Evolutionary conservation across 2,329 filamentous ascomycete species (phyloP).

Genomic region (Colletotrichum phormii): DNA sequence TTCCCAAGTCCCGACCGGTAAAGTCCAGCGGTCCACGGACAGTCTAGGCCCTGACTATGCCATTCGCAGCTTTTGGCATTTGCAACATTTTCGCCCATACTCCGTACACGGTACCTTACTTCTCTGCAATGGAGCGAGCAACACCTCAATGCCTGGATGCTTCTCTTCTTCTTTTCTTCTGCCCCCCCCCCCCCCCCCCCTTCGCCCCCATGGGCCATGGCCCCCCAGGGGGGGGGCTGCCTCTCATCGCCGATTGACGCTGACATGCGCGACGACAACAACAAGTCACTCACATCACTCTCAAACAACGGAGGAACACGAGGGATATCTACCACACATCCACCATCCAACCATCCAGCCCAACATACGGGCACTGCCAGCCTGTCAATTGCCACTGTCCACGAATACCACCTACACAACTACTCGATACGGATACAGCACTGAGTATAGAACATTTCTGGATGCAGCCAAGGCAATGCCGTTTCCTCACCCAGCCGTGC

Average conservation of each 20-base stretch:
- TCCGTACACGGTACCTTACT: too few relatives aligned
- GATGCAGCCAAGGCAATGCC: slow-evolving; percentile 2
- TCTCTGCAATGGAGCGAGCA: background rate
- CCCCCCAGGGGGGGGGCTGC: too few relatives aligned
- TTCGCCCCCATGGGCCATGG: background rate
- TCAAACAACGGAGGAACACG: slow-evolving; percentile 14
- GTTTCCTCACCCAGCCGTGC: background rate
- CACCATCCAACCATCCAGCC: background rate
- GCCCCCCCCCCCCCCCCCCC: too few relatives aligned
- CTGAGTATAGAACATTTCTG: background rate
- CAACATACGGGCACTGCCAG: background rate
- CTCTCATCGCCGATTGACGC: background rate
- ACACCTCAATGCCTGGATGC: slow-evolving; percentile 1
- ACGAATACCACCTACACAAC: too few relatives aligned
- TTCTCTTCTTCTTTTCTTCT: background rate
- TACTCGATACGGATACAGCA: too few relatives aligned
- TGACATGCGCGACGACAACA: background rate
- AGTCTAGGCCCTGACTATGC: slow-evolving; percentile 26
- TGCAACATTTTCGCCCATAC: background rate
- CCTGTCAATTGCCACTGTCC: background rate
- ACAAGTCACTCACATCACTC: background rate
- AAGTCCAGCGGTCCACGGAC: slow-evolving; percentile 18
- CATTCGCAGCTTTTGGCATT: slow-evolving; percentile 10
- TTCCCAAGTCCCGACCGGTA: slow-evolving; percentile 24
- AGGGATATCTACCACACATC: background rate